Conservation (phyloP, 768 basidiomycete species). For the Auricularia sp. region DNA sequence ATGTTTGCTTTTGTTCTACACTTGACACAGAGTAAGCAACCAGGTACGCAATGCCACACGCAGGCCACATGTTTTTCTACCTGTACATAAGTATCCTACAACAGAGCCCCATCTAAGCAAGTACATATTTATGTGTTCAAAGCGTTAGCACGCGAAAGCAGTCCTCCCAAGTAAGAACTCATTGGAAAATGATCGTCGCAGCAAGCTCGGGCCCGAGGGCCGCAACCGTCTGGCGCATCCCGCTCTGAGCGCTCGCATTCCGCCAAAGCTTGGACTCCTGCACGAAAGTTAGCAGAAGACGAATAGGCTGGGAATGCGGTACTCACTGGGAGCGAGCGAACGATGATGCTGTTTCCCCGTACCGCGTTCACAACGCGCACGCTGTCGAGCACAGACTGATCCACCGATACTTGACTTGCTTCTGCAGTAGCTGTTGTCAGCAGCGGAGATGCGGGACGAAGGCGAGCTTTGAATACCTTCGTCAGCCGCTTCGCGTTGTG, state of each 20-base stretch:
- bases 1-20: no score
- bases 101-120: no score
- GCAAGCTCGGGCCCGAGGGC: conserved; percentile 8
- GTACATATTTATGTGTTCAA: no score
- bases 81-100: no score
- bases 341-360: conserved; percentile 1
- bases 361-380: conserved; percentile 2
- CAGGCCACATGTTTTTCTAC: no score
- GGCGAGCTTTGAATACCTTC: not conserved
- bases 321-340: conserved; percentile 3
- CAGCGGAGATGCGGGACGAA: no score
- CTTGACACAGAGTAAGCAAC: no score
- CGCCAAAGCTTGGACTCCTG: conserved; percentile 10
- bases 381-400: conserved; percentile 1
- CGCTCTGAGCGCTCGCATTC: conserved; percentile 2
- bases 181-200: conserved; percentile 1
- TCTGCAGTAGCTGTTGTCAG: no score
- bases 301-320: not conserved
- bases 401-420: not conserved
- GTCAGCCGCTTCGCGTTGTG: not conserved
- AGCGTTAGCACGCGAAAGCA: no score
- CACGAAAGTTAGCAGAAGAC: not conserved
- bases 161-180: no score
- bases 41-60: no score
- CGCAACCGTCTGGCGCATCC: conserved; percentile 12